Conservation (phyloP, 2,329 filamentous ascomycete genomes). For the Sclerotinia spermophila region DNA sequence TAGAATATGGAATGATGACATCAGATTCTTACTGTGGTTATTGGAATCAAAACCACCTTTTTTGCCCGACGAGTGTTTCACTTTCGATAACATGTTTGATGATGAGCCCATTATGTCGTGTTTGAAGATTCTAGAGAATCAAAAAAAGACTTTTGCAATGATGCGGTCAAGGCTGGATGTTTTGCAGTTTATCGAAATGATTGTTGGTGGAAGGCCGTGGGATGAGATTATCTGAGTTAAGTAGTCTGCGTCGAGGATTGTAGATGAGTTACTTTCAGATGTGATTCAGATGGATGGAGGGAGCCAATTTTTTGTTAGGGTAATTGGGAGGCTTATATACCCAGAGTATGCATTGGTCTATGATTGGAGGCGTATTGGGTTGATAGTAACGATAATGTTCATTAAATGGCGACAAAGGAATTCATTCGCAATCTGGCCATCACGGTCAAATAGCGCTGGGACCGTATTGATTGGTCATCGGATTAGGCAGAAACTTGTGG, state of each 20-base stretch:
- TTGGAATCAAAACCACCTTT: too few relatives aligned
- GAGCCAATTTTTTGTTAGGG: too few relatives aligned
- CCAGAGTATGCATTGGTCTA: background rate
- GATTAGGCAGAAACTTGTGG: background rate
- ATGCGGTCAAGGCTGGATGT: too few relatives aligned
- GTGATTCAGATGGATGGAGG: background rate
- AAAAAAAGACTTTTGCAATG: background rate
- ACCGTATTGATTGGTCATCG: background rate
- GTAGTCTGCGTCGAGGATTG: too few relatives aligned
- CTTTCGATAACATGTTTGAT: background rate
- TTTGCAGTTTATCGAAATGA: too few relatives aligned
- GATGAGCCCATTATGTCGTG: background rate
- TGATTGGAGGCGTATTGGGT: background rate
- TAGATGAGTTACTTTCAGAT: background rate
- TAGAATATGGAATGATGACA: background rate
- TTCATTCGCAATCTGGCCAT: fast-evolving
- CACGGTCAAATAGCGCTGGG: background rate
- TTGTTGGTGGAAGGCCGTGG: too few relatives aligned
- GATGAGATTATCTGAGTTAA: background rate
- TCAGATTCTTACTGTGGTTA: background rate
- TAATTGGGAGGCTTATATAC: too few relatives aligned
- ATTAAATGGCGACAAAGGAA: background rate
- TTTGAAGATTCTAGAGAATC: background rate
- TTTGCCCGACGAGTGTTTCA: too few relatives aligned
- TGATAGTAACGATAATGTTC: background rate